Percentiles rank a stretch among this genome's conserved stretches.
Evolutionary conservation across 305 asterid species (phyloP).

Genomic region (Nicotiana rustica): DNA sequence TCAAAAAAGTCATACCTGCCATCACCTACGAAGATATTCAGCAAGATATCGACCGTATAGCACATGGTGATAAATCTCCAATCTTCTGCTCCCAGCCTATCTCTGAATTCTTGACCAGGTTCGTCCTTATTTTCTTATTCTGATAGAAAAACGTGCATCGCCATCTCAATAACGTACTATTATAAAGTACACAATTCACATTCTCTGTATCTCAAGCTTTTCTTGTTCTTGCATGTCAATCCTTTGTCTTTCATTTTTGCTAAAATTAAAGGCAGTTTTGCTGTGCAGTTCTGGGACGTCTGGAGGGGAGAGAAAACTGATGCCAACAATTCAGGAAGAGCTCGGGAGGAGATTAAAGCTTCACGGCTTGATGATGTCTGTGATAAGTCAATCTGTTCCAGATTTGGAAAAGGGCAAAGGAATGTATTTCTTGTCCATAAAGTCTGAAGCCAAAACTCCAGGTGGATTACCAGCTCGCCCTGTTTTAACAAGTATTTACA

Average conservation of each 20-base stretch:
- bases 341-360: conserved; percentile 44
- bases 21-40: conserved; percentile 52
- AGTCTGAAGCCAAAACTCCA: conserved; percentile 49
- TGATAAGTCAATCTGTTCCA: conserved; percentile 46
- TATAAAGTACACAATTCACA: background rate
- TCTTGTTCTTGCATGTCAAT: background rate
- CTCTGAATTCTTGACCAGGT: conserved; percentile 58
- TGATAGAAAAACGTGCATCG: background rate
- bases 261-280: too few species aligned
- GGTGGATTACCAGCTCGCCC: conserved; percentile 47
- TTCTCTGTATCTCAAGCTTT: background rate
- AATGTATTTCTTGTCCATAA: conserved; percentile 47
- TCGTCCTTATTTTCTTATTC: background rate
- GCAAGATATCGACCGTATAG: conserved; percentile 47
- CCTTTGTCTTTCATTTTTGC: background rate
- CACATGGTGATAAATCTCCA: conserved; percentile 49
- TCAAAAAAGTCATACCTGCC: conserved; percentile 53
- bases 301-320: conserved; percentile 47
- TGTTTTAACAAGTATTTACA: conserved; percentile 44
- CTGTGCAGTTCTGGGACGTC: conserved; percentile 49
- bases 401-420: conserved; percentile 48
- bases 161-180: background rate
- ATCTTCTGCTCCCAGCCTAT: conserved; percentile 54
- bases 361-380: conserved; percentile 43
- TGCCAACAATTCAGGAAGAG: conserved; percentile 46